Evolutionary conservation across 2,329 filamentous ascomycete species (phyloP).

Genomic region (Diaporthe ampelina): DNA sequence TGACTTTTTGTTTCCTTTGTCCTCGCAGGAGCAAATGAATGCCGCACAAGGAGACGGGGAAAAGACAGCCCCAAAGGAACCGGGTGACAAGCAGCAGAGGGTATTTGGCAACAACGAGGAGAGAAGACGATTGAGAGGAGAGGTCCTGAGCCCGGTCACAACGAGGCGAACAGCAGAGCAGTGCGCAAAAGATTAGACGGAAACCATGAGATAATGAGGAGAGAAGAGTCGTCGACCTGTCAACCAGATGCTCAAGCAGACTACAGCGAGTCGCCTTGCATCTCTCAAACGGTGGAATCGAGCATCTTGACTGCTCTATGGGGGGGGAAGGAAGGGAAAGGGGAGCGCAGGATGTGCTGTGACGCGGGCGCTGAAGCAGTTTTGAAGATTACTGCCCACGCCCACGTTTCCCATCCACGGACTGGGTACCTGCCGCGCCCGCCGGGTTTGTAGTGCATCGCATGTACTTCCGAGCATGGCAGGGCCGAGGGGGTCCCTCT

Average conservation of each 20-base stretch:
- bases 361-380: conserved; percentile 50
- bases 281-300: conserved; percentile 65
- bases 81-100: conserved; percentile 39
- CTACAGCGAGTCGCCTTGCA: conserved; percentile 67
- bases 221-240: conserved; percentile 47
- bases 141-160: conserved; percentile 17
- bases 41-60: conserved; percentile 43
- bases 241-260: conserved; percentile 61
- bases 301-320: conserved; percentile 69
- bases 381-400: conserved; percentile 49
- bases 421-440: not conserved
- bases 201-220: conserved; percentile 43
- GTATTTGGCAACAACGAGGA: conserved; percentile 9
- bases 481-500: conserved; percentile 4
- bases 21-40: conserved; percentile 55
- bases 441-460: conserved; percentile 12
- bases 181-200: conserved; percentile 36
- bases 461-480: conserved; percentile 17
- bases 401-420: not conserved
- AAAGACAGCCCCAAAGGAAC: conserved; percentile 43
- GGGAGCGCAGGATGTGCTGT: conserved; percentile 46
- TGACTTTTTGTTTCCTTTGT: conserved; percentile 43
- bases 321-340: conserved; percentile 57
- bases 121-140: conserved; percentile 35
- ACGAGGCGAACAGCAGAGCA: conserved; percentile 26